Conservation (phyloP, 306 rosid genomes). For the Arachis hypogaea region DNA sequence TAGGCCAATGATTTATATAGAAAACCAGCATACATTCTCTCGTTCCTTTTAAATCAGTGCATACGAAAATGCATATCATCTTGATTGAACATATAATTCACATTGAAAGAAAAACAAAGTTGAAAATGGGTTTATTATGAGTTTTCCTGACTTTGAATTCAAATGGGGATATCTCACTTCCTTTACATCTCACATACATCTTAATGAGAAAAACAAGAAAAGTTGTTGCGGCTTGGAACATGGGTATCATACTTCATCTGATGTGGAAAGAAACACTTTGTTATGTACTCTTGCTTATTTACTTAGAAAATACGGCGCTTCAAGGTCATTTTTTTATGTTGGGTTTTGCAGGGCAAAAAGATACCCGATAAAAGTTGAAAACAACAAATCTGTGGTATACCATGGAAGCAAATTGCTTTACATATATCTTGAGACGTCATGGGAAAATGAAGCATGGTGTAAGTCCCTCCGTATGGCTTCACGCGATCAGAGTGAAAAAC, state of each 20-base stretch:
- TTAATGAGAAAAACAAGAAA: background rate
- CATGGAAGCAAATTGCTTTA: slow-evolving; percentile 68
- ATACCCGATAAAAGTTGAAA: slow-evolving; percentile 84
- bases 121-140: slow-evolving; percentile 22
- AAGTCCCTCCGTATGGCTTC: slow-evolving; percentile 88
- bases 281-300: slow-evolving; percentile 14
- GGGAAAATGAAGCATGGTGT: slow-evolving; percentile 98
- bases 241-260: slow-evolving; percentile 10
- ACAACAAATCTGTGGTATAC: slow-evolving; percentile 57
- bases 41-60: slow-evolving; percentile 2
- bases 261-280: slow-evolving; percentile 13
- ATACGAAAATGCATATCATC: slow-evolving; percentile 11
- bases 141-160: slow-evolving; percentile 15
- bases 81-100: slow-evolving; percentile 34
- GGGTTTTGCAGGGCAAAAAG: slow-evolving; percentile 74
- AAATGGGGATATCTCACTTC: slow-evolving; percentile 23
- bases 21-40: background rate
- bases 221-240: slow-evolving; percentile 26
- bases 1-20: background rate
- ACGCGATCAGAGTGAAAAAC: slow-evolving; percentile 53
- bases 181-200: slow-evolving; percentile 21
- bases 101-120: background rate
- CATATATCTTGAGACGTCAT: slow-evolving; percentile 80
- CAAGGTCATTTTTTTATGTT: slow-evolving; percentile 37
- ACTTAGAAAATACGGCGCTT: slow-evolving; percentile 31